Evolutionary conservation across 768 basidiomycete genomes (phyloP).

Genomic region (Cyathus striatus): DNA sequence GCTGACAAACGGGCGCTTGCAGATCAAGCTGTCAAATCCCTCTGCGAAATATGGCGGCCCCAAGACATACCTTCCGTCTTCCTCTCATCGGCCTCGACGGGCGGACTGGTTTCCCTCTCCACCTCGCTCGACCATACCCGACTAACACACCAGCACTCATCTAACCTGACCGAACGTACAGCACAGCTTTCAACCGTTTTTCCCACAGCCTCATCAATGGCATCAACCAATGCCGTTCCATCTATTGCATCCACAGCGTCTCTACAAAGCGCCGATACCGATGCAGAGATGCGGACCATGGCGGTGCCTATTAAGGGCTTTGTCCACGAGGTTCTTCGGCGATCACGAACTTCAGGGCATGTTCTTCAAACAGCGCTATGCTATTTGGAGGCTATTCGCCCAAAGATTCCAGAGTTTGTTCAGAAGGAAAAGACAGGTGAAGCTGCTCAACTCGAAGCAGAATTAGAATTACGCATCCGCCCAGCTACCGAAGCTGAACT

Average conservation of each 20-base stretch:
- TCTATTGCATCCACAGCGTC: slow-evolving; percentile 2
- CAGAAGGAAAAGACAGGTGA: slow-evolving; percentile 42
- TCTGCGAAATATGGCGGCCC: slow-evolving; percentile 77
- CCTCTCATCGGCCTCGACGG: slow-evolving; percentile 26
- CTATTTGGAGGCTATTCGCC: slow-evolving; percentile 80
- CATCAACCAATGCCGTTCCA: slow-evolving; percentile 19
- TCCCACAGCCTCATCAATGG: slow-evolving; percentile 46
- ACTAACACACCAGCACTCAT: too few species aligned
- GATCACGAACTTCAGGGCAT: slow-evolving; percentile 78
- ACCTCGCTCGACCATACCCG: too few species aligned
- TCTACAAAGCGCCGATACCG: slow-evolving; percentile 3
- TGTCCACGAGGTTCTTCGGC: slow-evolving; percentile 83
- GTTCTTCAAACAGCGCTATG: slow-evolving; percentile 86
- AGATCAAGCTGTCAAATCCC: slow-evolving; percentile 78
- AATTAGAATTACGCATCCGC: slow-evolving; percentile 36
- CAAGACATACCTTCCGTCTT: slow-evolving; percentile 62
- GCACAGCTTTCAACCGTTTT: slow-evolving; percentile 29
- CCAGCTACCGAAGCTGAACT: slow-evolving; percentile 39
- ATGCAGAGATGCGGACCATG: slow-evolving; percentile 23
- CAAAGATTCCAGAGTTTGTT: slow-evolving; percentile 61
- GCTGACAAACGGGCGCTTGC: slow-evolving; percentile 9
- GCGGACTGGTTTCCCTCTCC: slow-evolving; percentile 22
- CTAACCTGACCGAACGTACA: slow-evolving; percentile 7
- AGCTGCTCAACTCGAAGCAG: slow-evolving; percentile 32
- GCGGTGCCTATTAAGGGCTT: slow-evolving; percentile 67